phyloP scores from a whole-genome alignment of 768 basidiomycete species.

The Sarcomyxa edulis region DNA sequence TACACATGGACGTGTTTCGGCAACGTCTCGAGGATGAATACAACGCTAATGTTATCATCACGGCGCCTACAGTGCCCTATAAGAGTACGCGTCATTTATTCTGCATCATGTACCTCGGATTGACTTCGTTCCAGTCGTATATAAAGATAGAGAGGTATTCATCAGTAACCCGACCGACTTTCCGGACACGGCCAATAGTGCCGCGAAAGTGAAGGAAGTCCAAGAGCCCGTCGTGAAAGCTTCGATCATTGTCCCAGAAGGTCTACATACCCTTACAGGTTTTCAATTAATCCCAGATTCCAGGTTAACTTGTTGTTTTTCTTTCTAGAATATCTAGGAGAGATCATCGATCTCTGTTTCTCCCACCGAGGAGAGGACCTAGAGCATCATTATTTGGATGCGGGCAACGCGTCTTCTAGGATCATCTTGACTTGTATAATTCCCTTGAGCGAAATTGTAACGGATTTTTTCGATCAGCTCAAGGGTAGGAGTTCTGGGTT shows the following conservation, averaged over 20 bases:
- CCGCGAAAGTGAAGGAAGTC: slow-evolving; percentile 61
- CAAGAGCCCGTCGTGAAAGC: slow-evolving; percentile 94
- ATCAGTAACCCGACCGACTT: slow-evolving; percentile 96
- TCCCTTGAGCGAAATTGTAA: slow-evolving; percentile 92
- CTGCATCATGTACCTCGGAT: slow-evolving; percentile 4
- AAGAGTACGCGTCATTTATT: slow-evolving; percentile 46
- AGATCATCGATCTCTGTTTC: slow-evolving; percentile 94
- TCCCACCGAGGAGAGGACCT: slow-evolving; percentile 78
- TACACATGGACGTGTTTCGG: slow-evolving; percentile 96
- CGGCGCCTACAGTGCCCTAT: slow-evolving; percentile 94
- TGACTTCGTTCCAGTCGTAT: slow-evolving; percentile 54
- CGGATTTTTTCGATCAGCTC: slow-evolving; percentile 91
- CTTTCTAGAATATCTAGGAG: slow-evolving; percentile 78
- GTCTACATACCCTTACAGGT: slow-evolving; percentile 29
- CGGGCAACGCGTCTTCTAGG: slow-evolving; percentile 50
- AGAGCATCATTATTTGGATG: slow-evolving; percentile 80
- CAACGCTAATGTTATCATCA: slow-evolving; percentile 90
- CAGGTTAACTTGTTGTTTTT: slow-evolving; percentile 2
- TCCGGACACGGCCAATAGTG: slow-evolving; percentile 70
- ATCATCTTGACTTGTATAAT: slow-evolving; percentile 78
- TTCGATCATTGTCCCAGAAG: slow-evolving; percentile 91
- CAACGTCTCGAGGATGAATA: slow-evolving; percentile 97
- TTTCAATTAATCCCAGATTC: background rate
- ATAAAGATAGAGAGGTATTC: slow-evolving; percentile 52
- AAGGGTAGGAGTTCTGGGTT: slow-evolving; percentile 92